Evolutionary conservation across 2,329 filamentous ascomycete genomes (phyloP), one percentile per base, ranked within the genome.

Genomic region (Alternaria ethzedia): DNA sequence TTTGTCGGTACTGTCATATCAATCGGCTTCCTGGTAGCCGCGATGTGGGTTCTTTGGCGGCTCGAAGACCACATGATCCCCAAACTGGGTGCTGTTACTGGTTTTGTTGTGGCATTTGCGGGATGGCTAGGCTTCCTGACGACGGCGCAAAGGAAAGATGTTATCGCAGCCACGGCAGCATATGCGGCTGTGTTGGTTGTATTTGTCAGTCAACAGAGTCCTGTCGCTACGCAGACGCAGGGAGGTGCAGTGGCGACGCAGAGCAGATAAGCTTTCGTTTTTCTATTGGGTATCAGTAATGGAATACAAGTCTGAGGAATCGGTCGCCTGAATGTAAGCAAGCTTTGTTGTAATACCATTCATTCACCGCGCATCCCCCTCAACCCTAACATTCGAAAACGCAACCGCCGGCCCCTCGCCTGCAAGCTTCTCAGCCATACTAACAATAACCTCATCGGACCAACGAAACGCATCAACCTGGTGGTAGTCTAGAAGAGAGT

Each of bases 401-500:
- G 66, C 57, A 10, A 73, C 47, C 46, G 70, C 73, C 5, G 69
- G 69, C 6, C 69, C 72, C 49, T 76, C 74, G 2, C 76, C 76
- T 8, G 69, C 66, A 17, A 78, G 66, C 54, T 69, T 73, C 13
- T 65, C 67, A 17, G 70, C 71, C 73, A 76, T 76, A 64, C 64
- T 69, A 12, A 32, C 32, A 15, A 78, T 68, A 8, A 75, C 61
- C 3, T 74, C 68, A 17, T 75, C 69, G 1, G 69, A 71, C 76
- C 76, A 78, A n/a, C 70, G 68, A 46, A 78, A 78, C 3, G 67
- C 51, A 26, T 70, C 68, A 2, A 76, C 70, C 36, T 59, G 56
- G 44, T 77, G 75, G 23, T 68, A 67, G 23, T 76, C 72, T 43
- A 78, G 51, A 6, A 78, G 62, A 9, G 66, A 66, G 47, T 79